Conservation (phyloP, 1,284 basidiomycete species). For the Ceratobasidium sp. region DNA sequence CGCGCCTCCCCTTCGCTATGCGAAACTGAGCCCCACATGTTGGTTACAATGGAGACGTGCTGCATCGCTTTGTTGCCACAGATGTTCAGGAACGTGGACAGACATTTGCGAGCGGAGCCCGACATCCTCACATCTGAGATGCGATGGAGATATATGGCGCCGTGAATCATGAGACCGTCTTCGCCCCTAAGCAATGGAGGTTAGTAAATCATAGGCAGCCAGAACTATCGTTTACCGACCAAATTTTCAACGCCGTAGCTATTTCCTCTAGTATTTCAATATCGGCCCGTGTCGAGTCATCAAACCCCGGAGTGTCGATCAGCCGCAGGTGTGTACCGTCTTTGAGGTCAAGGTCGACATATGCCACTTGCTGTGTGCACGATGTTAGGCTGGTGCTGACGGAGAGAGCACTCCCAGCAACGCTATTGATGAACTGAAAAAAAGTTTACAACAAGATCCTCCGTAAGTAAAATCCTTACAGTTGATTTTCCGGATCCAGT, state of each 20-base stretch:
- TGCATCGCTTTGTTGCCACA: slow-evolving; percentile 21
- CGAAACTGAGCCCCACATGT: slow-evolving; percentile 27
- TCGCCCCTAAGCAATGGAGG: neutral
- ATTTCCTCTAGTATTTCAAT: slow-evolving; percentile 37
- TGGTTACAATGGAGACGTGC: slow-evolving; percentile 18
- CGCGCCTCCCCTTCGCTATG: slow-evolving; percentile 6
- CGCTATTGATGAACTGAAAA: slow-evolving; percentile 23
- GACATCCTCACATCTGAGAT: slow-evolving; percentile 25
- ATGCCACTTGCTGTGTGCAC: neutral
- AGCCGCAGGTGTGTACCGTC: slow-evolving; percentile 30
- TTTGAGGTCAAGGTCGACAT: neutral
- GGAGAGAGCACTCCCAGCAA: neutral
- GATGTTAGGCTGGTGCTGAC: slow-evolving; percentile 3
- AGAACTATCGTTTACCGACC: slow-evolving; percentile 14
- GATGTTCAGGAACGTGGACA: slow-evolving; percentile 1
- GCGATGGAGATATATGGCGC: slow-evolving; percentile 31
- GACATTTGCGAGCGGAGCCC: neutral
- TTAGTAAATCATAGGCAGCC: neutral
- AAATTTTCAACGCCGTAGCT: neutral
- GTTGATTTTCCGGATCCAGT: slow-evolving; percentile 26
- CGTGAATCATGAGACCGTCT: neutral
- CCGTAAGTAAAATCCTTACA: neutral
- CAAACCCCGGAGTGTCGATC: slow-evolving; percentile 48
- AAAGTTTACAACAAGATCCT: neutral
- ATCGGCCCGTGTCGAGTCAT: slow-evolving; percentile 31